phyloP scores from a whole-genome alignment of 768 basidiomycete genomes.

The Megacollybia marginata region DNA sequence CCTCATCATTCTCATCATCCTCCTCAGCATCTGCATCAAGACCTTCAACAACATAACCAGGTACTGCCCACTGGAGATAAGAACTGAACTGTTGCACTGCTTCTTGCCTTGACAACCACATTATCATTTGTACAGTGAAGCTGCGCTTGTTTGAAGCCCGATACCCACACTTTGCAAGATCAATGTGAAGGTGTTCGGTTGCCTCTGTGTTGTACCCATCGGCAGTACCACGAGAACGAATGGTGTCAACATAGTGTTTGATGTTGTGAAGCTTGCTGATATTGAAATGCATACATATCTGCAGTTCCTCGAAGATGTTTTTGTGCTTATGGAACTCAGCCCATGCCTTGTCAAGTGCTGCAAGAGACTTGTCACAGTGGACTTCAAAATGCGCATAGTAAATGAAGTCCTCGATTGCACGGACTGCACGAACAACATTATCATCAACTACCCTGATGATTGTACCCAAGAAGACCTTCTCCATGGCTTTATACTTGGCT shows the following conservation, averaged over 20 bases:
- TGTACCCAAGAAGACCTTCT: conserved; percentile 8
- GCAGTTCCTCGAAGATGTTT: conserved; percentile 6
- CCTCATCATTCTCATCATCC: conserved; percentile 1
- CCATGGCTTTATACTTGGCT: no score
- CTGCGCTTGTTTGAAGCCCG: conserved; percentile 2
- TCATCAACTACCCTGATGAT: not conserved
- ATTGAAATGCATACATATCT: conserved; percentile 12
- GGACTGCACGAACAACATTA: not conserved
- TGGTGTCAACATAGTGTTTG: no score
- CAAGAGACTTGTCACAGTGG: conserved; percentile 8
- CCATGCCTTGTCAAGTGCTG: conserved; percentile 1
- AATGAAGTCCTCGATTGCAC: conserved; percentile 14
- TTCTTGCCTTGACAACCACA: conserved; percentile 3
- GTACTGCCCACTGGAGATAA: no score
- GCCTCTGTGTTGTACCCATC: not conserved
- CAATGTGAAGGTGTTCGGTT: no score
- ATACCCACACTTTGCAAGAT: conserved; percentile 1
- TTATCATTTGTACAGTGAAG: conserved; percentile 6
- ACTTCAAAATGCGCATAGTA: conserved; percentile 8
- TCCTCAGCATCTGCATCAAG: conserved; percentile 12
- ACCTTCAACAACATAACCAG: not conserved
- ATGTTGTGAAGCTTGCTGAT: conserved; percentile 7
- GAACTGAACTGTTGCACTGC: not conserved
- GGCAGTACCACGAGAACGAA: not conserved
- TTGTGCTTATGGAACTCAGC: conserved; percentile 13